Base-by-base conservation (phyloP, 345 rosid genomes). In the Carallia pectinifolia region DNA sequence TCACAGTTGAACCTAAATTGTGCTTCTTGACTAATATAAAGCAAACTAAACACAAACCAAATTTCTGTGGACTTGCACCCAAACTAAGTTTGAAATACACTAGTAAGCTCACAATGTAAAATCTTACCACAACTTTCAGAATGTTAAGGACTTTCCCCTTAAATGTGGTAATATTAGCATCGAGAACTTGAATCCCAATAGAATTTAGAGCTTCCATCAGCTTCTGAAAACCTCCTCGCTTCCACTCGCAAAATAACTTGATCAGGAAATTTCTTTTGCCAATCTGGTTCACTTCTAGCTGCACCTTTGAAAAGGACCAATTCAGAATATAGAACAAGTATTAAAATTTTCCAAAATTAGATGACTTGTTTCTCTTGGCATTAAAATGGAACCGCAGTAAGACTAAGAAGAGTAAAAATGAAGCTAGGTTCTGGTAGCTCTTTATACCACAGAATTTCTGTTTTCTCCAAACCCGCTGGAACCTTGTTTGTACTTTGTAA, bases 81-180 rank as follows among this genome's bases (percentile, higher is more conserved):
- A 33, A 19, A 61, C n/a, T 19, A 61, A 7, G 55, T 10, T 27
- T 27, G 50, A 27, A 36, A 29, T 27, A 19, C 29, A 67, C 17
- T 23, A 63, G 64, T 59, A 68, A 48, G 52, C 61, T 36, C 29
- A 66, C 9, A 30, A 36, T 66, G 34, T 50, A 27, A 67, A 60
- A 23, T 65, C 50, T 66, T 81, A 88, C 97, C 97, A 88, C 84
- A 50, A 89, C 92, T 71, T 68, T 78, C 73, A 92, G 82, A 81
- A 82, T 72, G 71, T 81, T 81, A 61, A 84, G 80, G 70, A 80
- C 90, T 65, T 58, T 85, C 54, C 83, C 82, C 62, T 81, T 36
- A 7, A 77, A 78, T 39, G 89, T 88, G 48, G 89, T 88, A 61
- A 95, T 76, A 74, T 88, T 95, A 60, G 87, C 97, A 76, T 92